These are phyloP conservation scores for Heimioporus sp. DNA, from an alignment of 768 basidiomycete genomes.

Conservation along the genomic window DNA sequence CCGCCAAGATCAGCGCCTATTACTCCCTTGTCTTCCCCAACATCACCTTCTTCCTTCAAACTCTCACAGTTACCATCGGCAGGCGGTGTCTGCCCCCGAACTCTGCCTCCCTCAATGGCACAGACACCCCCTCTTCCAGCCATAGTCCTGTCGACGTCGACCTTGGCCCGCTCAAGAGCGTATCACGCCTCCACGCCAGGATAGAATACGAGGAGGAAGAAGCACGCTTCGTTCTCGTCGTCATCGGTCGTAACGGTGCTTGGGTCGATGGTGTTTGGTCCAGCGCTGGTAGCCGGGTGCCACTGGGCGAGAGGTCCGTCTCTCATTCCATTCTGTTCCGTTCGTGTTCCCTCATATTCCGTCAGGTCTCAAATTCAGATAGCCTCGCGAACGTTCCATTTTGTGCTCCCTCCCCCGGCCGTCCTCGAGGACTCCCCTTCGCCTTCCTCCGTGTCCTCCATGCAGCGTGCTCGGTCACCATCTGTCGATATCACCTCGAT, in stretches of 20 bases:
- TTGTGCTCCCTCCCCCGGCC: slow-evolving; percentile 88
- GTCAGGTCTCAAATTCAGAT: slow-evolving; percentile 93
- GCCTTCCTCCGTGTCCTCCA: slow-evolving; percentile 72
- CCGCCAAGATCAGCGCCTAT: slow-evolving; percentile 88
- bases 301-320: slow-evolving; percentile 76
- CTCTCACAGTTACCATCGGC: slow-evolving; percentile 91
- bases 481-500: slow-evolving; percentile 81
- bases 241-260: slow-evolving; percentile 95
- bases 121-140: slow-evolving; percentile 37
- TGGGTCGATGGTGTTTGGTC: slow-evolving; percentile 99
- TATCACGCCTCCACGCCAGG: slow-evolving; percentile 94
- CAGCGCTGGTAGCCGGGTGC: slow-evolving; percentile 82
- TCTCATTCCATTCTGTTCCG: not conserved
- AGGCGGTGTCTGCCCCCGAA: slow-evolving; percentile 74
- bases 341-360: slow-evolving; percentile 13
- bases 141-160: slow-evolving; percentile 74
- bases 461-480: slow-evolving; percentile 68
- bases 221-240: slow-evolving; percentile 84
- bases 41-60: slow-evolving; percentile 97
- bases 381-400: slow-evolving; percentile 94
- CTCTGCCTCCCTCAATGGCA: slow-evolving; percentile 45
- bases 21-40: slow-evolving; percentile 92
- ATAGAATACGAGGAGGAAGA: slow-evolving; percentile 92
- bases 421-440: slow-evolving; percentile 79
- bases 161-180: slow-evolving; percentile 93